These are phyloP conservation scores for Penstemon davidsonii DNA, from an alignment of 257 asterid species.

Conservation along the genomic window DNA sequence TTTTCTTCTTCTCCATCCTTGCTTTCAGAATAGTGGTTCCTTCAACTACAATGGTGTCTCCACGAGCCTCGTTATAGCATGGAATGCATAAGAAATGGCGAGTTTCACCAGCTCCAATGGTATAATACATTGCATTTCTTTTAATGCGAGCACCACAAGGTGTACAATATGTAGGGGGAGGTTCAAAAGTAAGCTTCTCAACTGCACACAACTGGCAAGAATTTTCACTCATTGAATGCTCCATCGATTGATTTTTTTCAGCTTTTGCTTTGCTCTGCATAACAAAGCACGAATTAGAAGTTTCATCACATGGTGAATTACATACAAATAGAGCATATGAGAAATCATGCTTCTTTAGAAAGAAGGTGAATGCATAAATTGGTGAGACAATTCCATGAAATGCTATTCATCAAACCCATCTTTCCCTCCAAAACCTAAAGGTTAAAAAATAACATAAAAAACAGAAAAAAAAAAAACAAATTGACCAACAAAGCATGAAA, in stretches of 20 bases:
- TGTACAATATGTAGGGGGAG: slow-evolving; percentile 90
- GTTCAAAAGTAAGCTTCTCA: slow-evolving; percentile 94
- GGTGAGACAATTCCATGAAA: slow-evolving; percentile 19
- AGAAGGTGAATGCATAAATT: slow-evolving; percentile 10
- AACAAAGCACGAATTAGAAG: slow-evolving; percentile 29
- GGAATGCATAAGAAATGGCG: slow-evolving; percentile 87
- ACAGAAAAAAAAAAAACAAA: slow-evolving; percentile 12
- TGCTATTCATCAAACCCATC: slow-evolving; percentile 16
- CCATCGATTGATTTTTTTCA: slow-evolving; percentile 95
- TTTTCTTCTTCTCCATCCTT: slow-evolving; percentile 90
- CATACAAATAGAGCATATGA: slow-evolving; percentile 13
- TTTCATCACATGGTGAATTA: slow-evolving; percentile 10
- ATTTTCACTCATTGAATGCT: slow-evolving; percentile 83
- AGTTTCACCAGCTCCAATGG: slow-evolving; percentile 85
- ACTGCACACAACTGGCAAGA: slow-evolving; percentile 98
- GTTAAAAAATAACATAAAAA: slow-evolving; percentile 1
- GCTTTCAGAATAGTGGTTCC: slow-evolving; percentile 70
- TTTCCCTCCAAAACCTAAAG: slow-evolving; percentile 15
- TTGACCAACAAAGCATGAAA: neutral
- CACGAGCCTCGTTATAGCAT: slow-evolving; percentile 88
- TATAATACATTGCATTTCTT: slow-evolving; percentile 89
- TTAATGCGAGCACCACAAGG: slow-evolving; percentile 96
- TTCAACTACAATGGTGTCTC: slow-evolving; percentile 71
- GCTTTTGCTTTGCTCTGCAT: slow-evolving; percentile 91
- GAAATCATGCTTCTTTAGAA: slow-evolving; percentile 23